Evolutionary conservation across 108 stramenopile genomes (phyloP), one percentile per base, ranked within the genome.

Genomic region (Craspedostauros australis): DNA sequence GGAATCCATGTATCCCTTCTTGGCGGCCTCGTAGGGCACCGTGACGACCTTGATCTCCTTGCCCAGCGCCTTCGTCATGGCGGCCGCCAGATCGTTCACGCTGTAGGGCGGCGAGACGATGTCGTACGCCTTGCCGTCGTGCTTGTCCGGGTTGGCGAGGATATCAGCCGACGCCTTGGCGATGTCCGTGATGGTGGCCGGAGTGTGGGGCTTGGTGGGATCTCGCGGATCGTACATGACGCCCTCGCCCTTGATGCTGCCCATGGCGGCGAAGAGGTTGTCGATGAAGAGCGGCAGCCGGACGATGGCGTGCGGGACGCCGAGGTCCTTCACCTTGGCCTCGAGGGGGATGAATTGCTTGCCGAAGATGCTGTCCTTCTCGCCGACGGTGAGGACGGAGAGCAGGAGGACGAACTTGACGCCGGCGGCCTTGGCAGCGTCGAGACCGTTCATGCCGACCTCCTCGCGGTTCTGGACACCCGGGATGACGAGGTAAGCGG

Each of bases 221-320:
- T 33, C 21, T 1, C 53, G 52, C 12, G 62, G 62, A 46, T 54
- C 62, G 15, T 37, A 46, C 4, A 64, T 39, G 20, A 39, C n/a
- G 45, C 43, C 21, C 20, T 52, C 41, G 0, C 20, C 18, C 11
- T 21, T 30, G 41, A 62, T 30, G 5, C 29, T 46, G 0, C 20
- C 12, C 1, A 42, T 50, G 32, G 43, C 42, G 2, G 30, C 50
- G 25, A 36, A 46, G 8, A 39, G n/a, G 29, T 64, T 64, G 43
- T 64, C 62, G 44, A 64, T 46, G 25, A 64, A 64, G 9, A 64
- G 8, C 8, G 62, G 62, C 16, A 64, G 52, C 2, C 62, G 62
- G 20, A 54, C 28, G 31, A 64, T 64, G 16, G 42, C 26, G 32
- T 54, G 46, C 5, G 27, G 29, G 20, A 64, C 39, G 4, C 62